Conservation (phyloP, 345 rosid species). For the Zanthoxylum bungeanum region DNA sequence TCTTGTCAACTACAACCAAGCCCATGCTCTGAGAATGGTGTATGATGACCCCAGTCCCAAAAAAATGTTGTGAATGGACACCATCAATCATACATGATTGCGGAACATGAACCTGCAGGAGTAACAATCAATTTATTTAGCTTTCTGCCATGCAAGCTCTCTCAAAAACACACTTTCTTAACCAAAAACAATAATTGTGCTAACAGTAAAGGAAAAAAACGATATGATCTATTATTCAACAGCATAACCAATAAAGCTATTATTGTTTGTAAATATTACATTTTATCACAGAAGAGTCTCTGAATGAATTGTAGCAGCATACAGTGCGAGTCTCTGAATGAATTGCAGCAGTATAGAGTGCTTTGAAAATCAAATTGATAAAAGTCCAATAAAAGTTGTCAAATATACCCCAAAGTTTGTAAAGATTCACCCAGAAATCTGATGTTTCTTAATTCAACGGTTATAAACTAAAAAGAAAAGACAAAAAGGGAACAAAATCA, state of each 20-base stretch:
- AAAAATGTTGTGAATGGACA: slow-evolving; percentile 73
- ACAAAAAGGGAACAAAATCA: too few relatives aligned
- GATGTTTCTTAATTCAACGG: too few relatives aligned
- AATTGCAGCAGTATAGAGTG: not conserved
- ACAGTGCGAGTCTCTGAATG: not conserved
- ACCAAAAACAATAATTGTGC: not conserved
- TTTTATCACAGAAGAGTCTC: not conserved
- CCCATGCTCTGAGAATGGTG: slow-evolving; percentile 89
- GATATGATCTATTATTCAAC: not conserved
- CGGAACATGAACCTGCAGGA: slow-evolving; percentile 88
- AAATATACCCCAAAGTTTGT: not conserved
- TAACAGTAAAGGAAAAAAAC: not conserved
- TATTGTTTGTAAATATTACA: not conserved
- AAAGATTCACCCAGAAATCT: not conserved
- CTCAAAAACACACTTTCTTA: not conserved
- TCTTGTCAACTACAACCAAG: slow-evolving; percentile 89
- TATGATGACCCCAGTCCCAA: slow-evolving; percentile 87
- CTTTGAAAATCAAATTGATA: not conserved
- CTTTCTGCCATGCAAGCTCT: not conserved
- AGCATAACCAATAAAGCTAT: not conserved
- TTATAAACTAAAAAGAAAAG: too few relatives aligned
- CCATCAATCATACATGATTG: slow-evolving; percentile 93
- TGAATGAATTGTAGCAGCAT: not conserved
- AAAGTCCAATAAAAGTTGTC: not conserved
- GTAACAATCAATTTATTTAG: not conserved